These are phyloP conservation scores for Cyanodermella asteris DNA, from an alignment of 2,329 filamentous ascomycete species.

Conservation along the genomic window DNA sequence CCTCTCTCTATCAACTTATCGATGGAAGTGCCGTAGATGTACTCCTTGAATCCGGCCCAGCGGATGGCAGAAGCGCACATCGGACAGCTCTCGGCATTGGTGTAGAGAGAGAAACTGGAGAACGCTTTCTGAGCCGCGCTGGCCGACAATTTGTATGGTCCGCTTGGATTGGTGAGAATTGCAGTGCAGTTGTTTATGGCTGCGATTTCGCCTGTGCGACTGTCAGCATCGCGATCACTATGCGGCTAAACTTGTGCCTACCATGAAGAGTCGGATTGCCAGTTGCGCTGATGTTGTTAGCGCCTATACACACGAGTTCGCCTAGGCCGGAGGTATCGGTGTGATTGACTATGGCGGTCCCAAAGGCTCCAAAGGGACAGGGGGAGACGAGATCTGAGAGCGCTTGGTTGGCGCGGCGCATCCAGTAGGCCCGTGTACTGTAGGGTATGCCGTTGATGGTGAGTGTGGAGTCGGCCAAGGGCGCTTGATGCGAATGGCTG, in stretches of 20 bases:
- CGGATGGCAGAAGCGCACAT: conserved; percentile 37
- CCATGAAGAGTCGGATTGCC: conserved; percentile 34
- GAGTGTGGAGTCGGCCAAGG: too few relatives aligned
- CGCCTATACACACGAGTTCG: conserved; percentile 28
- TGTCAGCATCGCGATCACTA: too few relatives aligned
- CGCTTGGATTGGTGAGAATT: conserved; percentile 24
- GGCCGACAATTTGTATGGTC: conserved; percentile 22
- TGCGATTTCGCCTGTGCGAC: conserved; percentile 28
- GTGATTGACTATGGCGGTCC: conserved; percentile 34
- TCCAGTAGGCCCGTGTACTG: conserved; percentile 26
- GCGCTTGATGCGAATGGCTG: too few relatives aligned
- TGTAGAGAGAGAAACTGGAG: conserved; percentile 28
- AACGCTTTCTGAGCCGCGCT: conserved; percentile 24
- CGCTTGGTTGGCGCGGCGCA: conserved; percentile 27
- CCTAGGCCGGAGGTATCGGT: conserved; percentile 20
- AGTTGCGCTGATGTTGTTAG: conserved; percentile 21
- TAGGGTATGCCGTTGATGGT: conserved; percentile 16
- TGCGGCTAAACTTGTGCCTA: conserved; percentile 8
- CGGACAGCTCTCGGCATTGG: conserved; percentile 34
- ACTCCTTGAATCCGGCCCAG: conserved; percentile 33
- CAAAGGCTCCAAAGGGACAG: conserved; percentile 33
- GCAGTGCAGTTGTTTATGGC: conserved; percentile 31
- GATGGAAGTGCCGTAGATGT: conserved; percentile 32
- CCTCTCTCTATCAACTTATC: conserved; percentile 23
- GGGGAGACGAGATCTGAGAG: conserved; percentile 21